These are phyloP conservation scores for Dendrocalamus latiflorus DNA, from an alignment of 202 grass and related monocot species.

Conservation along the genomic window DNA sequence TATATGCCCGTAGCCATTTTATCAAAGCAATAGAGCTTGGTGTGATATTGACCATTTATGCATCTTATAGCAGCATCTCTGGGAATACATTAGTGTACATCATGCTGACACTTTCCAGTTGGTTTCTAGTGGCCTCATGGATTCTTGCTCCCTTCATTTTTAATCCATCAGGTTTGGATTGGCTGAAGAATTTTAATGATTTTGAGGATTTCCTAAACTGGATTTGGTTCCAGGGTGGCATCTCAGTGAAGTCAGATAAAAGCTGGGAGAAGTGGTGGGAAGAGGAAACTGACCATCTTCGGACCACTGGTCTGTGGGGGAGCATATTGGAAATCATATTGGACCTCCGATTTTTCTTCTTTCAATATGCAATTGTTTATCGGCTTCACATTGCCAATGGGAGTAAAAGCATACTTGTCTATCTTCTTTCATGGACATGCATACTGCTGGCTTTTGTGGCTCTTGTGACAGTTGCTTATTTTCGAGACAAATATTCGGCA, in stretches of 20 bases:
- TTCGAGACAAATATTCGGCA: slow-evolving; percentile 65
- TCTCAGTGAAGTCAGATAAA: slow-evolving; percentile 72
- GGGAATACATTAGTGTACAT: slow-evolving; percentile 84
- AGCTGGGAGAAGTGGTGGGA: slow-evolving; percentile 96
- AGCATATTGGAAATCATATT: slow-evolving; percentile 80
- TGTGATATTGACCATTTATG: slow-evolving; percentile 77
- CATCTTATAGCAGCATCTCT: slow-evolving; percentile 48
- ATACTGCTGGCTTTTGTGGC: slow-evolving; percentile 54
- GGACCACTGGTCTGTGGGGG: slow-evolving; percentile 74
- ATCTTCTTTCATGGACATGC: slow-evolving; percentile 76
- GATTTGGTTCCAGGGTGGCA: slow-evolving; percentile 78
- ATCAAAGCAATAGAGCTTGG: slow-evolving; percentile 90
- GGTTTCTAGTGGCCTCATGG: slow-evolving; percentile 90
- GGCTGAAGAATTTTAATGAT: slow-evolving; percentile 94
- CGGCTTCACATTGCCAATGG: slow-evolving; percentile 61
- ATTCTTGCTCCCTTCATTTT: slow-evolving; percentile 89
- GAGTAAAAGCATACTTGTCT: slow-evolving; percentile 74
- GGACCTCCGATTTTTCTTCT: slow-evolving; percentile 90
- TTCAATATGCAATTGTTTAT: slow-evolving; percentile 92
- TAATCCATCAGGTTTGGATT: slow-evolving; percentile 94
- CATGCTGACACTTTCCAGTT: slow-evolving; percentile 75
- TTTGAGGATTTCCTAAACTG: slow-evolving; percentile 88
- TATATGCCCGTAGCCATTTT: slow-evolving; percentile 89
- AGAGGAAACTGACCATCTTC: slow-evolving; percentile 83
- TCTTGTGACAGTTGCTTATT: slow-evolving; percentile 64